Evolutionary conservation across 805 yeast species (phyloP), one percentile per base, ranked within the genome.

Genomic region (Monosporozyma unispora): DNA sequence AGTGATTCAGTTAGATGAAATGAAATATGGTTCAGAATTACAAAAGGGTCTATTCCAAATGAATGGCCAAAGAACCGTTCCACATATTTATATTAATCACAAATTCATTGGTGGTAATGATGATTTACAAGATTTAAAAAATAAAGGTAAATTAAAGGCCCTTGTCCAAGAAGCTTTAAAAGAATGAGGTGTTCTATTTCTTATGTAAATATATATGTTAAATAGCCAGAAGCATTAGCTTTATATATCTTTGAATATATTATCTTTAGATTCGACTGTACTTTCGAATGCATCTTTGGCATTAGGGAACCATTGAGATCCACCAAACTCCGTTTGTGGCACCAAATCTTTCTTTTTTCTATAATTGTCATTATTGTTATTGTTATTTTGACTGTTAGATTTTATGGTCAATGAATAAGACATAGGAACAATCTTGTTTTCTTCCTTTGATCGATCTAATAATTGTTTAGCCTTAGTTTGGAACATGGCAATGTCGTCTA

Each of bases 61-160:
- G 52, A 87, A 96, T 40, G 93, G 95, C 51, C 97, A 91, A 75
- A 77, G 81, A 57, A 88, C 97, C 44, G 97, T 91, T 54, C 99
- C 99, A 54, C 87, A 84, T 67, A 77, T 91, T 60, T 91, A 84
- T 72, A 87, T 91, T 64, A 81, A 76, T 46, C 96, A 96, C 52
- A 78, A 89, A 70, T 96, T 88, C 73, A 80, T 91, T 61, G 99
- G 99, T 52, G 99, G 98, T 54, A 87, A 88, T 78, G 83, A 91
- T 38, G 96, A 88, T 58, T 73, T 91, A 56, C 95, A 88, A 70
- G 75, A 78, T 48, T 77, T 90, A 67, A 73, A 77, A 56, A 74
- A 81, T 25, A 59, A 68, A 44, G 91, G 84, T 58, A 63, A 80
- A 68, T 77, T 87, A 61, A 76, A 74, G 3, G 42, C 8, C 4